phyloP scores from a whole-genome alignment of 768 basidiomycete genomes.

The Lactarius hatsudake region DNA sequence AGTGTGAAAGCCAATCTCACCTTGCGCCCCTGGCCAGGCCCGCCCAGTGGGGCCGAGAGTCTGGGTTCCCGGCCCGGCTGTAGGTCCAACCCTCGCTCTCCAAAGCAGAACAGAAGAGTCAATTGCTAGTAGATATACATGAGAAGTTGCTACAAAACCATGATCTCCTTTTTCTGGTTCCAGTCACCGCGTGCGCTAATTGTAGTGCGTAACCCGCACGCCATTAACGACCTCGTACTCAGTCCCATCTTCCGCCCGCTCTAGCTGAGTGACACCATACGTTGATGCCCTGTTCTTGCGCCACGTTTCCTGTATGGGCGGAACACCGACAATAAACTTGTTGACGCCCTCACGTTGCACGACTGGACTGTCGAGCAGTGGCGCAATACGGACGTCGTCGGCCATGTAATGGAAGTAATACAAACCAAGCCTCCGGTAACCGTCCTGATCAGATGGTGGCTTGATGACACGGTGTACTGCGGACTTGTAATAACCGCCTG shows the following conservation, averaged over 20 bases:
- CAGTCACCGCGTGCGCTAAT: constrained; percentile 19
- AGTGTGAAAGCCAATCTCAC: too few species aligned
- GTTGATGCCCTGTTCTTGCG: constrained; percentile 33
- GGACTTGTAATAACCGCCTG: constrained; percentile 38
- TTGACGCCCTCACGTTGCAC: constrained; percentile 35
- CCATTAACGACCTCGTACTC: constrained; percentile 38
- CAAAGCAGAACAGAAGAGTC: not conserved
- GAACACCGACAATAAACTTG: constrained; percentile 31
- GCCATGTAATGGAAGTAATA: constrained; percentile 38
- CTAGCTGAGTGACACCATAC: constrained; percentile 35
- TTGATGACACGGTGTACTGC: constrained; percentile 41
- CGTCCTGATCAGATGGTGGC: constrained; percentile 37
- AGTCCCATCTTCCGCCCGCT: constrained; percentile 32
- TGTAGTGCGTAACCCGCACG: constrained; percentile 36
- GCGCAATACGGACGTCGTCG: constrained; percentile 34
- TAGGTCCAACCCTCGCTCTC: too few species aligned
- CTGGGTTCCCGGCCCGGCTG: too few species aligned
- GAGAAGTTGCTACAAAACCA: not conserved
- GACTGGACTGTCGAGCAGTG: constrained; percentile 35
- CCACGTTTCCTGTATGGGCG: constrained; percentile 35
- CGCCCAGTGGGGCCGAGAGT: too few species aligned
- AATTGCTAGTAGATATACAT: constrained; percentile 1
- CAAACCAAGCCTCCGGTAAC: constrained; percentile 36
- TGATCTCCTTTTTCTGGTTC: not conserved
- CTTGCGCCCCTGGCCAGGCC: too few species aligned